A percentile compares a stretch with the other conserved stretches of the same genome.
These are phyloP conservation scores for Trifolium repens DNA, from an alignment of 306 rosid genomes.

Conservation along the genomic window DNA sequence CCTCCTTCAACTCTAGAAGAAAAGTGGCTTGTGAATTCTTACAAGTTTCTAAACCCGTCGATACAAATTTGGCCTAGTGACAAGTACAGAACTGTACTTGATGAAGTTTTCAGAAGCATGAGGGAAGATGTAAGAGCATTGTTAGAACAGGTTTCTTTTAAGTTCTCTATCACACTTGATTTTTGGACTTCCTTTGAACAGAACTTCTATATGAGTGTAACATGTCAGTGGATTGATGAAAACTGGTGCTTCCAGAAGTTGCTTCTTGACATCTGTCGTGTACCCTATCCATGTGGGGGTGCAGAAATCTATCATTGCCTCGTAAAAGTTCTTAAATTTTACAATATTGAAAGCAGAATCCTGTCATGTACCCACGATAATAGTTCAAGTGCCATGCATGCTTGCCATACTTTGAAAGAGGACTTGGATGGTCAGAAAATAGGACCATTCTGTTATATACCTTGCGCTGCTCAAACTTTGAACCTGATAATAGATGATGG, in stretches of 20 bases:
- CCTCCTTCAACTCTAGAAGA: slow-evolving; percentile 91
- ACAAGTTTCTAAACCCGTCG: slow-evolving; percentile 81
- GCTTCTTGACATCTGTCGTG: slow-evolving; percentile 84
- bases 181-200: slow-evolving; percentile 94
- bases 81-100: slow-evolving; percentile 66
- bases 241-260: slow-evolving; percentile 85
- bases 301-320: slow-evolving; percentile 74
- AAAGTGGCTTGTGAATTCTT: slow-evolving; percentile 83
- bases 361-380: slow-evolving; percentile 95
- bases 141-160: slow-evolving; percentile 76
- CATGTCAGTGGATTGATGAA: slow-evolving; percentile 93
- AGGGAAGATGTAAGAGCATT: slow-evolving; percentile 76
- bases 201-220: slow-evolving; percentile 80
- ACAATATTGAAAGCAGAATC: slow-evolving; percentile 76
- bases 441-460: slow-evolving; percentile 87
- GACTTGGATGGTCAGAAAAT: slow-evolving; percentile 73
- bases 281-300: slow-evolving; percentile 81
- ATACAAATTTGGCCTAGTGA: slow-evolving; percentile 86
- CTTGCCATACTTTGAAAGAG: slow-evolving; percentile 79
- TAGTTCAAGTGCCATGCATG: slow-evolving; percentile 71
- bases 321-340: slow-evolving; percentile 72
- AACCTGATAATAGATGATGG: slow-evolving; percentile 89
- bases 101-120: slow-evolving; percentile 84
- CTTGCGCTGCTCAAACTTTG: slow-evolving; percentile 90
- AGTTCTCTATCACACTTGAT: slow-evolving; percentile 82